Evolutionary conservation across 2,329 filamentous ascomycete genomes (phyloP).

Genomic region (Alternaria sp.): DNA sequence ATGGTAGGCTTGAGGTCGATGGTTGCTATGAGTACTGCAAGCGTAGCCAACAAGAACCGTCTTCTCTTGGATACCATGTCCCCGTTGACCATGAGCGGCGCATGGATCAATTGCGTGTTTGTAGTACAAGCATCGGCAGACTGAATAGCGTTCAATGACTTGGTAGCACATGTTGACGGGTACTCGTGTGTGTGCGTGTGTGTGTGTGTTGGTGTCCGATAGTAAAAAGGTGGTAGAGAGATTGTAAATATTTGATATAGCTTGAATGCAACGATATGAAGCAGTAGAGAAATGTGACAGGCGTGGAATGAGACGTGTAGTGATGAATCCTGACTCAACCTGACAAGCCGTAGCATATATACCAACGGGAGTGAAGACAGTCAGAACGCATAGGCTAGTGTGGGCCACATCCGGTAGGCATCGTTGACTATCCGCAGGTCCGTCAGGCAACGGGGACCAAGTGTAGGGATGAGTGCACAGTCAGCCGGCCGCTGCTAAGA

Average conservation of each 20-base stretch:
- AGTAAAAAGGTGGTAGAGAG: not conserved
- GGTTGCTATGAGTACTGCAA: slow-evolving; percentile 66
- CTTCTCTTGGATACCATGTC: slow-evolving; percentile 75
- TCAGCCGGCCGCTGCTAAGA: slow-evolving; percentile 45
- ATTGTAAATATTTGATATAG: not conserved
- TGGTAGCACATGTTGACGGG: slow-evolving; percentile 78
- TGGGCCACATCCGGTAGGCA: slow-evolving; percentile 40
- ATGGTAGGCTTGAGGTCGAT: slow-evolving; percentile 34
- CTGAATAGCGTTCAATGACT: slow-evolving; percentile 83
- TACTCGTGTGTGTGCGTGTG: not conserved
- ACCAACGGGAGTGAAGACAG: slow-evolving; percentile 29
- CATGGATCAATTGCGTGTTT: slow-evolving; percentile 87
- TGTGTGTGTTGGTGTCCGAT: not conserved
- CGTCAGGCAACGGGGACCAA: slow-evolving; percentile 46
- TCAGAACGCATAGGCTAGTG: slow-evolving; percentile 28
- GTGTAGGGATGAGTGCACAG: slow-evolving; percentile 46
- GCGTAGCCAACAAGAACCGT: slow-evolving; percentile 84
- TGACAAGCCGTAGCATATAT: slow-evolving; percentile 46
- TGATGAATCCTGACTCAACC: slow-evolving; percentile 23
- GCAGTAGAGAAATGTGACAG: slow-evolving; percentile 20
- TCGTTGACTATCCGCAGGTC: slow-evolving; percentile 42
- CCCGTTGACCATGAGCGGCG: slow-evolving; percentile 74
- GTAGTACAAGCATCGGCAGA: slow-evolving; percentile 88
- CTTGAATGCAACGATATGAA: slow-evolving; percentile 20
- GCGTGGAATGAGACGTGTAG: slow-evolving; percentile 21